Conservation (phyloP, 768 basidiomycete species). For the Mycena kentingensis region DNA sequence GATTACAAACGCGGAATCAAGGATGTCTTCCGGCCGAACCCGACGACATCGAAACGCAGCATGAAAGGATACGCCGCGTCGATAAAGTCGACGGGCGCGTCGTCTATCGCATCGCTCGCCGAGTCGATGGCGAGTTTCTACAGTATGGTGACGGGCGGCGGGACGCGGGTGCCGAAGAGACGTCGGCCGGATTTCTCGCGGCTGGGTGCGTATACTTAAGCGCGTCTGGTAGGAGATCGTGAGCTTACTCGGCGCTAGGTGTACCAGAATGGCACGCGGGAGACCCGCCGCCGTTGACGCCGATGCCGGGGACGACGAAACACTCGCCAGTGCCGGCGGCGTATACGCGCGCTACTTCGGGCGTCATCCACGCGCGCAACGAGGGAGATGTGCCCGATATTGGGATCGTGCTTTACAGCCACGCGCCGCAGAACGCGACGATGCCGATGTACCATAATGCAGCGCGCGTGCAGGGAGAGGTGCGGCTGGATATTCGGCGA, state of each 20-base stretch:
- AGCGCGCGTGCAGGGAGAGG: slow-evolving; percentile 11
- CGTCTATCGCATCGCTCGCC: slow-evolving; percentile 14
- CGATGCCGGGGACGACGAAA: slow-evolving; percentile 11
- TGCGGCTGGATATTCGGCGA: neutral
- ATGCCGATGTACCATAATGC: slow-evolving; percentile 9
- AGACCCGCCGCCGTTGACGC: slow-evolving; percentile 7
- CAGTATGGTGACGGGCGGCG: slow-evolving; percentile 11
- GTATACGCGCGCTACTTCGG: neutral
- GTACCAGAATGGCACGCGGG: slow-evolving; percentile 13
- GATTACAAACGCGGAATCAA: slow-evolving; percentile 11
- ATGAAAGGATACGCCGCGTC: slow-evolving; percentile 11
- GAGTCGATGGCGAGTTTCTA: slow-evolving; percentile 19
- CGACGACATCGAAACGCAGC: neutral
- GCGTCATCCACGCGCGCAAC: slow-evolving; percentile 5
- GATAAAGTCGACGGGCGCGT: slow-evolving; percentile 10
- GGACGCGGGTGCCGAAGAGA: slow-evolving; percentile 12
- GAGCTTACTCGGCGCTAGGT: neutral
- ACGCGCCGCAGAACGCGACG: neutral
- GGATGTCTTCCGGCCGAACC: neutral
- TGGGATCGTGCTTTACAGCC: slow-evolving; percentile 12
- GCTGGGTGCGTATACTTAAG: neutral
- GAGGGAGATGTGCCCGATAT: slow-evolving; percentile 8
- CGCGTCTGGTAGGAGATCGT: too few species aligned
- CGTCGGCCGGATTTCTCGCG: slow-evolving; percentile 12
- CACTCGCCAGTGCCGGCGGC: neutral